Conservation (phyloP, 208 protist genomes). For the Novymonas esmeraldas region DNA sequence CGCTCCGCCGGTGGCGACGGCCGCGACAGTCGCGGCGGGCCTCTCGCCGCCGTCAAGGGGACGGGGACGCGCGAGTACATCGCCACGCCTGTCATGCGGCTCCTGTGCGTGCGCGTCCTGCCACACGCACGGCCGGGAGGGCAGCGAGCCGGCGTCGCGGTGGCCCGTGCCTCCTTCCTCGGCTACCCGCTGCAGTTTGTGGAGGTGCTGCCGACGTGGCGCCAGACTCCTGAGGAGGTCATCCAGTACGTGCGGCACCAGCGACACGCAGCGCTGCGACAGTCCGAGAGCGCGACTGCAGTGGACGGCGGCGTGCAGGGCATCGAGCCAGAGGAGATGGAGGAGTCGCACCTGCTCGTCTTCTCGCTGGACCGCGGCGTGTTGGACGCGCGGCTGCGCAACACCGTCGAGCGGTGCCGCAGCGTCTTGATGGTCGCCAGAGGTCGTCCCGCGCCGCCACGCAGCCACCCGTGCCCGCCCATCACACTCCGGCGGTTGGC, state of each 20-base stretch:
- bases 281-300: neutral
- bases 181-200: constrained; percentile 30
- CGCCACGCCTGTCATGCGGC: constrained; percentile 2
- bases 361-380: constrained; percentile 23
- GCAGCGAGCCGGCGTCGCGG: neutral
- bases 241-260: constrained; percentile 6
- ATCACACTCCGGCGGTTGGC: constrained; percentile 44
- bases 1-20: neutral
- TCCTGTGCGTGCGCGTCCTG: constrained; percentile 31
- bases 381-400: constrained; percentile 35
- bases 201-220: constrained; percentile 35
- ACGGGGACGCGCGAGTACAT: neutral
- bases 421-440: constrained; percentile 4
- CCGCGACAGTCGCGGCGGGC: constrained; percentile 1
- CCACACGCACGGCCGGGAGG: constrained; percentile 20
- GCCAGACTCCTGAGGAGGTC: constrained; percentile 20
- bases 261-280: neutral
- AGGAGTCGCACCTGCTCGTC: constrained; percentile 34
- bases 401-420: constrained; percentile 23
- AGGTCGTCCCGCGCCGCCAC: neutral
- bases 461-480: neutral
- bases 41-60: constrained; percentile 6
- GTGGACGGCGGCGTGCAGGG: neutral
- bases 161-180: neutral
- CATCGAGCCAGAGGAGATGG: constrained; percentile 13